Conservation (phyloP, 2,329 filamentous ascomycete genomes). For the Calonectria crousiana region DNA sequence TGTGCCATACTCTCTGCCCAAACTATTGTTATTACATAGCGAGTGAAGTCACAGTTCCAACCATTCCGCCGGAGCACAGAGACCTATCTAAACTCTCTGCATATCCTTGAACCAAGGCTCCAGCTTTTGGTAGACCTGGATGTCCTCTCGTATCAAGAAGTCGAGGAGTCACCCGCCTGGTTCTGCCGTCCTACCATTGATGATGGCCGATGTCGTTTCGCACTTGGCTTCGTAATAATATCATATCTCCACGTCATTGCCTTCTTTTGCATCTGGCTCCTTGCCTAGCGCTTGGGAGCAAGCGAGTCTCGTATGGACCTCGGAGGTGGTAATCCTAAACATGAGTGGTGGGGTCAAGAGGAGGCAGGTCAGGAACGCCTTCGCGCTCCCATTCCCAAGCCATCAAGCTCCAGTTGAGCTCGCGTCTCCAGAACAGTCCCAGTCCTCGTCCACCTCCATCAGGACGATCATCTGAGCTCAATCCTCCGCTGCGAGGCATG, state of each 20-base stretch:
- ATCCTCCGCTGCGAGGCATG: conserved; percentile 84
- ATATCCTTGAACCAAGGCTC: conserved; percentile 51
- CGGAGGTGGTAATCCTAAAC: conserved; percentile 60
- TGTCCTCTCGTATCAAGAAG: conserved; percentile 29
- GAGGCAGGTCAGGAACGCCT: conserved; percentile 51
- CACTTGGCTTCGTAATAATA: conserved; percentile 33
- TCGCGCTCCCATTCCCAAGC: conserved; percentile 80
- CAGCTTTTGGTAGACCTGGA: conserved; percentile 38
- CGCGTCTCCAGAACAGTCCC: conserved; percentile 78
- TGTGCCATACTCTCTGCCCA: conserved; percentile 28
- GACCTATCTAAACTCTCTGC: conserved; percentile 65
- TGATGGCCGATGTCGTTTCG: conserved; percentile 27
- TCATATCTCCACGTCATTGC: conserved; percentile 25
- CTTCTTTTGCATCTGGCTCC: conserved; percentile 20
- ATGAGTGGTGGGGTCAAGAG: conserved; percentile 63
- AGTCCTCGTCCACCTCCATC: conserved; percentile 70
- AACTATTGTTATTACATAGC: conserved; percentile 40
- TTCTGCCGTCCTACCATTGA: conserved; percentile 19
- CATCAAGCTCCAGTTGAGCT: conserved; percentile 88
- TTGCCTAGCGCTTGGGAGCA: conserved; percentile 30
- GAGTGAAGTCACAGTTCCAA: conserved; percentile 33
- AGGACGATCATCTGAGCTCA: conserved; percentile 80
- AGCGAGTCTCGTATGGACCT: conserved; percentile 52
- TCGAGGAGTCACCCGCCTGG: conserved; percentile 23
- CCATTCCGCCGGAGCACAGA: conserved; percentile 50